Percentiles rank a stretch among this genome's conserved stretches.
Conservation (phyloP, 768 basidiomycete species). For the Mycena filopes region DNA sequence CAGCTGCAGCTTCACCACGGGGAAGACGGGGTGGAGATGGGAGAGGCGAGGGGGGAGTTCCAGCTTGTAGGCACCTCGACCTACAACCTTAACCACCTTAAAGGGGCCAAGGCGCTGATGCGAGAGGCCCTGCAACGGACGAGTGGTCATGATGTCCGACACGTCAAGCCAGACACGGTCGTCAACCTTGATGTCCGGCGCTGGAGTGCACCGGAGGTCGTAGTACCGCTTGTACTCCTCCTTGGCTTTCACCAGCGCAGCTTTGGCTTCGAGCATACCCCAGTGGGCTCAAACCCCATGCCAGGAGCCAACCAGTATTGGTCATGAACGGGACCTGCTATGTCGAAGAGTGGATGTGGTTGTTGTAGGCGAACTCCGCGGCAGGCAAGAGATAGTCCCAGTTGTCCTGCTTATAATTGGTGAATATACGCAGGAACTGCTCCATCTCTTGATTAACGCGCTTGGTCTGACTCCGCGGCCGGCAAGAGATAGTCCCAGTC, state of each 20-base stretch:
- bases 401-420: too few species aligned
- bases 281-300: too few species aligned
- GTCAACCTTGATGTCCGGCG: too few species aligned
- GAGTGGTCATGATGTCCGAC: neutral
- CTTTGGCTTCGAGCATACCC: constrained; percentile 37
- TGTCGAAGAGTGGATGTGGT: too few species aligned
- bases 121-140: neutral
- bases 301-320: too few species aligned
- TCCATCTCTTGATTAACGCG: neutral
- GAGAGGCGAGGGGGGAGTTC: neutral
- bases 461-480: too few species aligned
- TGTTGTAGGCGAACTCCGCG: too few species aligned
- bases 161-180: neutral
- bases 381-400: too few species aligned
- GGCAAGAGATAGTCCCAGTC: constrained; percentile 35
- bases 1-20: too few species aligned
- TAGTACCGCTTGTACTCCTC: constrained; percentile 1
- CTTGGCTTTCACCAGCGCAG: constrained; percentile 3
- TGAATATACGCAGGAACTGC: constrained; percentile 4
- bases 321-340: too few species aligned
- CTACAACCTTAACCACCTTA: neutral
- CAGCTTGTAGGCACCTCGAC: constrained; percentile 16
- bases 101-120: neutral
- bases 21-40: constrained; percentile 9
- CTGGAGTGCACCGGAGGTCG: neutral